A percentile compares a stretch with the other conserved stretches of the same genome.
Evolutionary conservation across 2,329 filamentous ascomycete species (phyloP).

Genomic region (Alternaria hordeiaustralica): DNA sequence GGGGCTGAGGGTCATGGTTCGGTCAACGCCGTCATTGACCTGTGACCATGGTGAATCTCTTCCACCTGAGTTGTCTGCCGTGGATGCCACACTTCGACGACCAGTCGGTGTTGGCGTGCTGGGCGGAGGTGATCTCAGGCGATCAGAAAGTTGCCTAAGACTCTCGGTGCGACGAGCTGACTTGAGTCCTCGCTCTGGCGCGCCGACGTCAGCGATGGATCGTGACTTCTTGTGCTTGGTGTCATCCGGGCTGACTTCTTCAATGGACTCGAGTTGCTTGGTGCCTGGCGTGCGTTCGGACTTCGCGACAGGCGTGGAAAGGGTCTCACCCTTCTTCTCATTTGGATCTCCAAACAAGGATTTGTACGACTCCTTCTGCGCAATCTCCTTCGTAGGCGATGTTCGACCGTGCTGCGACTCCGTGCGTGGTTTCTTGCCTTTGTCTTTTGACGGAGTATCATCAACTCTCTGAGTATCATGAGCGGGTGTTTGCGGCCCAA

Average conservation of each 20-base stretch:
- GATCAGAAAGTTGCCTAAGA: slow-evolving; percentile 45
- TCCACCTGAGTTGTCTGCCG: slow-evolving; percentile 31
- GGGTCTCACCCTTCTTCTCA: slow-evolving; percentile 27
- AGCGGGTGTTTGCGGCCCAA: slow-evolving; percentile 25
- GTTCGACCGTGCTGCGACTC: slow-evolving; percentile 13
- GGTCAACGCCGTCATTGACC: slow-evolving; percentile 54
- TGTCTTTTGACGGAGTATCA: slow-evolving; percentile 20
- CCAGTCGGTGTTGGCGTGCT: slow-evolving; percentile 38
- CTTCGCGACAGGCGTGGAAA: slow-evolving; percentile 34
- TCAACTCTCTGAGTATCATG: slow-evolving; percentile 15
- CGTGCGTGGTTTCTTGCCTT: slow-evolving; percentile 9
- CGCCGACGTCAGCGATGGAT: slow-evolving; percentile 50
- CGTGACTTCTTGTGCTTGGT: slow-evolving; percentile 53
- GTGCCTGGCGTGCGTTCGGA: slow-evolving; percentile 38
- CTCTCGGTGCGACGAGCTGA: slow-evolving; percentile 42
- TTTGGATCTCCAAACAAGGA: slow-evolving; percentile 45
- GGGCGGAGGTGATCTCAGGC: slow-evolving; percentile 40
- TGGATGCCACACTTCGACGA: slow-evolving; percentile 31
- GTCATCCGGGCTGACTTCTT: slow-evolving; percentile 57
- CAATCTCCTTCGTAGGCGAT: slow-evolving; percentile 17
- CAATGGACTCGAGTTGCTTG: slow-evolving; percentile 58
- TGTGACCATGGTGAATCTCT: slow-evolving; percentile 51
- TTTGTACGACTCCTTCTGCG: slow-evolving; percentile 32
- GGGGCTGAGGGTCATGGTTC: slow-evolving; percentile 46
- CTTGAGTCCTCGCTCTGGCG: slow-evolving; percentile 53